phyloP scores from a whole-genome alignment of 2,329 filamentous ascomycete species.

The Fonsecaea multimorphosa region DNA sequence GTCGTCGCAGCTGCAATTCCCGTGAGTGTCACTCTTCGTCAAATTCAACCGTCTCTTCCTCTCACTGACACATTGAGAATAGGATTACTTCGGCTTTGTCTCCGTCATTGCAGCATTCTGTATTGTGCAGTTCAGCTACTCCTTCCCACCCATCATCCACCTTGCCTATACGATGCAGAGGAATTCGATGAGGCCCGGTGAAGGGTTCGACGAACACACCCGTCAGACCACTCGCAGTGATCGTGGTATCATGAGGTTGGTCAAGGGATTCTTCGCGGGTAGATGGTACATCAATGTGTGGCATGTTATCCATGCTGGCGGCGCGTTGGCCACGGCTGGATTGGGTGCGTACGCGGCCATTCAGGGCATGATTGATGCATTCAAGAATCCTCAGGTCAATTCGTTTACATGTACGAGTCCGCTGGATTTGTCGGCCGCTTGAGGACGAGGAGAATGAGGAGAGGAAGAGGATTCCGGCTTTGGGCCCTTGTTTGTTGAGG shows the following conservation, averaged over 20 bases:
- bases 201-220: slow-evolving; percentile 39
- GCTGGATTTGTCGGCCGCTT: slow-evolving; percentile 37
- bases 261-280: slow-evolving; percentile 40
- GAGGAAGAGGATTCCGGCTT: neutral
- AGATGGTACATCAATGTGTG: slow-evolving; percentile 41
- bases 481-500: neutral
- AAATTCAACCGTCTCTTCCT: neutral
- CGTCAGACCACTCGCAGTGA: slow-evolving; percentile 34
- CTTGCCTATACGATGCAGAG: slow-evolving; percentile 43
- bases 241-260: slow-evolving; percentile 27
- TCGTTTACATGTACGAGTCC: slow-evolving; percentile 44
- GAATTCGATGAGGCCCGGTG: slow-evolving; percentile 36
- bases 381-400: slow-evolving; percentile 41
- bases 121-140: slow-evolving; percentile 43
- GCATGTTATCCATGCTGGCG: slow-evolving; percentile 41
- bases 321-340: slow-evolving; percentile 40
- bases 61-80: neutral
- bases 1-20: slow-evolving; percentile 42
- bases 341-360: slow-evolving; percentile 42
- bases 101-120: slow-evolving; percentile 43
- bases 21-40: slow-evolving; percentile 13
- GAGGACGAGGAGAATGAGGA: neutral
- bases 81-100: slow-evolving; percentile 39
- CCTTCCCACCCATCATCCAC: slow-evolving; percentile 43
- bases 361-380: slow-evolving; percentile 43